A percentile compares a stretch with the other conserved stretches of the same genome.
These are phyloP conservation scores for Cajanus cajan DNA, from an alignment of 306 rosid species.

Conservation along the genomic window DNA sequence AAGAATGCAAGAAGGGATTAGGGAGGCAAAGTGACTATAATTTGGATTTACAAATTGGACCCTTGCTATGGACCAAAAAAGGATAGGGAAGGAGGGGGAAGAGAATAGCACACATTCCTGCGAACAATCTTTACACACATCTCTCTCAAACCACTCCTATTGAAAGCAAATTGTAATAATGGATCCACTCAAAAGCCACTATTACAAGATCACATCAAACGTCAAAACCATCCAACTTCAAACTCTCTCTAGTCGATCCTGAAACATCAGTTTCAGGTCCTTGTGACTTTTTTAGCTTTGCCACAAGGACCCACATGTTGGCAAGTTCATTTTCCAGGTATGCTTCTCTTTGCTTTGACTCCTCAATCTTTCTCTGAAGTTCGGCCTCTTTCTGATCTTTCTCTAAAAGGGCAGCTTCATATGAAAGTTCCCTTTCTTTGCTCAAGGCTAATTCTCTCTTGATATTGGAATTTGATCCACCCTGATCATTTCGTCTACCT, in stretches of 20 bases:
- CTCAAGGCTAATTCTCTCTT: conserved; percentile 85
- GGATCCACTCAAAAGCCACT: conserved; percentile 44
- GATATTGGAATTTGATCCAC: conserved; percentile 51
- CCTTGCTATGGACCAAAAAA: conserved; percentile 27
- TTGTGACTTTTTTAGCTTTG: conserved; percentile 77
- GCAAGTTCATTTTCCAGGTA: conserved; percentile 95
- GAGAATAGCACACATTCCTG: conserved; percentile 35
- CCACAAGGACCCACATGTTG: conserved; percentile 99
- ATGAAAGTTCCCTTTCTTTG: conserved; percentile 75
- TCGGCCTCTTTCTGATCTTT: conserved; percentile 79
- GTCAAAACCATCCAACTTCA: conserved; percentile 51
- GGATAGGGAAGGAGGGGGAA: conserved; percentile 26
- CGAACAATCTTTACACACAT: conserved; percentile 42
- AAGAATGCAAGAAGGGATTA: conserved; percentile 9
- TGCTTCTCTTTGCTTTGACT: conserved; percentile 92
- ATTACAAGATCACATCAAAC: conserved; percentile 45
- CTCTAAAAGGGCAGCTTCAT: conserved; percentile 71
- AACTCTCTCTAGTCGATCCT: conserved; percentile 53
- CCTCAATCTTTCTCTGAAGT: conserved; percentile 79
- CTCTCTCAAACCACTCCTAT: conserved; percentile 50
- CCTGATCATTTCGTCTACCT: conserved; percentile 64
- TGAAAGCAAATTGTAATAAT: conserved; percentile 27
- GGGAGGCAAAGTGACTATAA: conserved; percentile 12
- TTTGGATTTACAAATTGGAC: conserved; percentile 40
- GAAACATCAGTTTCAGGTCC: conserved; percentile 71